Evolutionary conservation across 2,329 filamentous ascomycete species (phyloP).

Genomic region (Clathrospora elynae): DNA sequence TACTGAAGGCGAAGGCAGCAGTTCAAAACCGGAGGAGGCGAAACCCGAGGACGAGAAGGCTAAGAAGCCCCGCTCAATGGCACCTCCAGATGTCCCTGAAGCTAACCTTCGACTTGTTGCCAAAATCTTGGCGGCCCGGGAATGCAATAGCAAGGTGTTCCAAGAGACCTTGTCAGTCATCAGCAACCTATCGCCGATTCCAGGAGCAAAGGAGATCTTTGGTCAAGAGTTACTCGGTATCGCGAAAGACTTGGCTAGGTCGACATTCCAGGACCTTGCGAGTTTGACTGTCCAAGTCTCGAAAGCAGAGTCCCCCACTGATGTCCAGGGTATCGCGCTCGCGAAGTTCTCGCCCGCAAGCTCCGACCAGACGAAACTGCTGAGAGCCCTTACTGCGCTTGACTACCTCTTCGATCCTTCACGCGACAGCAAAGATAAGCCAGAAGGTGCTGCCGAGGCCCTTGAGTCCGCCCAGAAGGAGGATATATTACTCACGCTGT

Average conservation of each 20-base stretch:
- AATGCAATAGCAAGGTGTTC: conserved; percentile 98
- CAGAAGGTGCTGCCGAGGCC: conserved; percentile 52
- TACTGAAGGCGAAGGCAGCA: conserved; percentile 26
- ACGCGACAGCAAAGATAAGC: conserved; percentile 59
- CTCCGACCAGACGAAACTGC: conserved; percentile 93
- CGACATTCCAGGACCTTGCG: conserved; percentile 82
- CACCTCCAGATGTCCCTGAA: conserved; percentile 83
- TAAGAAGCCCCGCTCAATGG: conserved; percentile 67
- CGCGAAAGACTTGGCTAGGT: conserved; percentile 80
- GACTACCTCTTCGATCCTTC: conserved; percentile 94
- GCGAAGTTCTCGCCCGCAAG: conserved; percentile 95
- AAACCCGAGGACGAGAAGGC: conserved; percentile 33
- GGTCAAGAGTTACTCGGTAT: conserved; percentile 91
- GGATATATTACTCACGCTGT: conserved; percentile 83
- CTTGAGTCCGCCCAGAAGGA: conserved; percentile 71
- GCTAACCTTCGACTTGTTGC: conserved; percentile 93
- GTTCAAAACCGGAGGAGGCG: conserved; percentile 44
- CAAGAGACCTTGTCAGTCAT: conserved; percentile 98
- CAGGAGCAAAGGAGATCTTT: conserved; percentile 85
- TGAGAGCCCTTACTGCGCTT: conserved; percentile 88
- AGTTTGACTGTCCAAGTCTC: conserved; percentile 85
- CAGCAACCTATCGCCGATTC: conserved; percentile 93
- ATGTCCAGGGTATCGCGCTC: conserved; percentile 91
- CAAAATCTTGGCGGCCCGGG: conserved; percentile 91
- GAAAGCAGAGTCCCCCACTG: conserved; percentile 84